A percentile compares a stretch with the other conserved stretches of the same genome.
These are phyloP conservation scores for Jatropha curcas DNA, from an alignment of 345 rosid genomes.

Conservation along the genomic window DNA sequence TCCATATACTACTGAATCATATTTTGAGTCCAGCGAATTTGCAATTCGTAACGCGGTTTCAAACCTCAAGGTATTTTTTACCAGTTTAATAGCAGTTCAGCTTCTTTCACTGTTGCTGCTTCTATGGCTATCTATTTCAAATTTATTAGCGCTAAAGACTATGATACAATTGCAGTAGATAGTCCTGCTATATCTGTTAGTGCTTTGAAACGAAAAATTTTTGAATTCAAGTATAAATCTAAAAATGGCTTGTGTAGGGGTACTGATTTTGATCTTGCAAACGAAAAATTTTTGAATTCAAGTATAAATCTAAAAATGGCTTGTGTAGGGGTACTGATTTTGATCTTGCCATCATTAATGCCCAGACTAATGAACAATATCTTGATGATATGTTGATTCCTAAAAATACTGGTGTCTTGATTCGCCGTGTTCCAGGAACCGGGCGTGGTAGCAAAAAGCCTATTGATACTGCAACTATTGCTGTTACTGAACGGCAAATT, in stretches of 20 bases:
- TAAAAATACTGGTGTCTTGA: no score
- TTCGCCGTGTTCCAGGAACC: neutral
- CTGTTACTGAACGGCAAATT: neutral
- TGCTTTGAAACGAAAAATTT: neutral
- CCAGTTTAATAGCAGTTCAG: no score
- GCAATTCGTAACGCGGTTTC: no score
- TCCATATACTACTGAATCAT: no score
- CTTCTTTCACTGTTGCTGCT: no score
- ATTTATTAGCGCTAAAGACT: neutral
- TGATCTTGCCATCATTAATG: neutral
- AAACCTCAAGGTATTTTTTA: no score
- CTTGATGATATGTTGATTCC: neutral
- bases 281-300: neutral
- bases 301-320: neutral
- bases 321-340: slow-evolving; percentile 4
- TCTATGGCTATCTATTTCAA: neutral
- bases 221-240: neutral
- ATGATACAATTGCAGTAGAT: neutral
- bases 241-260: neutral
- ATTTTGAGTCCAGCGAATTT: no score
- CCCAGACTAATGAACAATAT: neutral
- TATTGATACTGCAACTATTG: neutral
- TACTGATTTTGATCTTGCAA: slow-evolving; percentile 1
- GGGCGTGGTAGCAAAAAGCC: neutral
- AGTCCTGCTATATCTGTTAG: neutral